phyloP scores from a whole-genome alignment of 2,329 filamentous ascomycete genomes.

The Coniochaeta sp. region DNA sequence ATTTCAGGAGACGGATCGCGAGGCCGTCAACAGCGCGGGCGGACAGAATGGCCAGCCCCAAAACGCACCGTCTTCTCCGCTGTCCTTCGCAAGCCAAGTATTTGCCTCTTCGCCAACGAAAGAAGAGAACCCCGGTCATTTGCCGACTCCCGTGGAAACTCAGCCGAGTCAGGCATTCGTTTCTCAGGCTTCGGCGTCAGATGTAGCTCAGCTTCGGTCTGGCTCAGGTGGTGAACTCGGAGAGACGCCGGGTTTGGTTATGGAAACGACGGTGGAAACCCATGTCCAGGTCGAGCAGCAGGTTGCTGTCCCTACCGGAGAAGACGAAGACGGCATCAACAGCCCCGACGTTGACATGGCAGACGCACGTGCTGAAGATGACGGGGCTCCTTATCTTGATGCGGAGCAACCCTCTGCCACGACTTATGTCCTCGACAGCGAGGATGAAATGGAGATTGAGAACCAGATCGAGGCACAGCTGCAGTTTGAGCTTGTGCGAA shows the following conservation, averaged over 20 bases:
- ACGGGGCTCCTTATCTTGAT: not conserved
- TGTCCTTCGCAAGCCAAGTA: conserved; percentile 21
- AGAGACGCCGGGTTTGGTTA: not conserved
- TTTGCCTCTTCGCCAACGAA: not conserved
- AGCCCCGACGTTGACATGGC: not conserved
- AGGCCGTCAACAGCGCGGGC: not conserved
- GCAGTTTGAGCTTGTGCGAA: not conserved
- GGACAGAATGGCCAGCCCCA: not conserved
- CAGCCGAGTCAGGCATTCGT: not conserved
- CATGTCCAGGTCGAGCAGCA: not conserved
- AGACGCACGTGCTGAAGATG: not conserved
- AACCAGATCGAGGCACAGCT: not conserved
- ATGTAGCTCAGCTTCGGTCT: not conserved
- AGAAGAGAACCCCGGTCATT: not conserved
- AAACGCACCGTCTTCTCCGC: conserved; percentile 6
- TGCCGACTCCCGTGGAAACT: not conserved
- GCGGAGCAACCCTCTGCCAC: not conserved
- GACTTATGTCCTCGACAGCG: not conserved
- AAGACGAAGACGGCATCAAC: not conserved
- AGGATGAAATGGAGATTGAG: not conserved
- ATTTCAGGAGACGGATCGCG: not conserved
- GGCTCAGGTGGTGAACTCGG: not conserved
- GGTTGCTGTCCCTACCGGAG: not conserved
- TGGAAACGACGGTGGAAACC: not conserved
- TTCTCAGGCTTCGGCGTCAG: not conserved